A percentile compares a stretch with the other conserved stretches of the same genome.
phyloP scores from a whole-genome alignment of 2,329 filamentous ascomycete genomes.

The Apiospora sp. region DNA sequence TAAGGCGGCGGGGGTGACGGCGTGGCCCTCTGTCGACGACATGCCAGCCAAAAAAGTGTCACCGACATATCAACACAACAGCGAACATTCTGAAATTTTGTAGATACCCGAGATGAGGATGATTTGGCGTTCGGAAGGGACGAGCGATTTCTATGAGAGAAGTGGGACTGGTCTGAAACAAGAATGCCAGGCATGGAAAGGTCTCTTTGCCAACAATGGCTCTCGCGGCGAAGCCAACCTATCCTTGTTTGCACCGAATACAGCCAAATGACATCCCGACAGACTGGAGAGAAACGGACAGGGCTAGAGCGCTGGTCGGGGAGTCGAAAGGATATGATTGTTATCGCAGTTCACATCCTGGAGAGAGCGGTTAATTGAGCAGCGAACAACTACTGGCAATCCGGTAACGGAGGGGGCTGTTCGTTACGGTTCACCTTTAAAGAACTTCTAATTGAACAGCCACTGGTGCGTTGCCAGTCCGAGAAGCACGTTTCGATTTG shows the following conservation, averaged over 20 bases:
- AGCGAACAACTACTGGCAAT: neutral
- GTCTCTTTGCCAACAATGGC: neutral
- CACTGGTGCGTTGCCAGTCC: neutral
- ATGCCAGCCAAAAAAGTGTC: neutral
- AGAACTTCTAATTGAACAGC: neutral
- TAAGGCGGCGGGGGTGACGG: neutral
- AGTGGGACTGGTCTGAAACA: neutral
- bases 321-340: neutral
- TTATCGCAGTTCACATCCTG: neutral
- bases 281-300: neutral
- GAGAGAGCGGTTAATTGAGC: neutral
- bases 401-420: neutral
- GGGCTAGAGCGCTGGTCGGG: neutral
- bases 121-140: neutral
- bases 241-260: neutral
- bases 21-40: too few relatives aligned
- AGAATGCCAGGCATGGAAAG: neutral
- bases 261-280: neutral
- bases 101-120: conserved; percentile 1
- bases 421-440: neutral
- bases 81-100: neutral
- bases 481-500: neutral
- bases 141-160: neutral
- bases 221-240: neutral
- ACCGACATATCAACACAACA: neutral